Evolutionary conservation across 352 stramenopile genomes (phyloP).

Genomic region (Phytophthora colocasiae): DNA sequence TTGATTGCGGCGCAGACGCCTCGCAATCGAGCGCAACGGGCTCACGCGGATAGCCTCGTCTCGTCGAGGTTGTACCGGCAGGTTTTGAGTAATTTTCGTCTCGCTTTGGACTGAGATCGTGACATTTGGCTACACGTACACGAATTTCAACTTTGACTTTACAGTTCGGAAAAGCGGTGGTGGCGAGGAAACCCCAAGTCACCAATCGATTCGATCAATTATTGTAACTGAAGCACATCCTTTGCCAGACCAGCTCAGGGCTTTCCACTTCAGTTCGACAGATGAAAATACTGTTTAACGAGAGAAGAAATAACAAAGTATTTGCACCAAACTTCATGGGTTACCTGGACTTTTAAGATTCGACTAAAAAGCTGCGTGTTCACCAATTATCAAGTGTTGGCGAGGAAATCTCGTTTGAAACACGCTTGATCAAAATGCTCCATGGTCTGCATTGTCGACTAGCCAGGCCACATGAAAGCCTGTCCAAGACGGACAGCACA

Average conservation of each 20-base stretch:
- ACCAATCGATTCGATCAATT: not conserved
- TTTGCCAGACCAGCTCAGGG: not conserved
- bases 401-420: slow-evolving; percentile 2
- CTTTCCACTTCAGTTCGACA: not conserved
- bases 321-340: no score
- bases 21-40: slow-evolving; percentile 7
- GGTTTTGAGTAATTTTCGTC: slow-evolving; percentile 28
- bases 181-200: not conserved
- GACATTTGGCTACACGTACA: not conserved
- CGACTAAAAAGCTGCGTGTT: slow-evolving; percentile 14
- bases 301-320: no score
- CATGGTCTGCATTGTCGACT: not conserved
- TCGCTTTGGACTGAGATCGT: slow-evolving; percentile 1
- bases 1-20: slow-evolving; percentile 5
- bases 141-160: no score
- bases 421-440: slow-evolving; percentile 1
- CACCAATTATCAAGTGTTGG: not conserved
- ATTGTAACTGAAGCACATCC: not conserved
- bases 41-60: slow-evolving; percentile 10
- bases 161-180: slow-evolving; percentile 4
- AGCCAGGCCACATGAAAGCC: slow-evolving; percentile 14
- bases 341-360: no score
- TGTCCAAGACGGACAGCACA: slow-evolving; percentile 24
- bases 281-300: no score
- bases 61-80: not conserved